Percentiles rank a stretch among this genome's conserved stretches.
Conservation (phyloP, 177 flowering plant genomes). For the Vitis hybrid region DNA sequence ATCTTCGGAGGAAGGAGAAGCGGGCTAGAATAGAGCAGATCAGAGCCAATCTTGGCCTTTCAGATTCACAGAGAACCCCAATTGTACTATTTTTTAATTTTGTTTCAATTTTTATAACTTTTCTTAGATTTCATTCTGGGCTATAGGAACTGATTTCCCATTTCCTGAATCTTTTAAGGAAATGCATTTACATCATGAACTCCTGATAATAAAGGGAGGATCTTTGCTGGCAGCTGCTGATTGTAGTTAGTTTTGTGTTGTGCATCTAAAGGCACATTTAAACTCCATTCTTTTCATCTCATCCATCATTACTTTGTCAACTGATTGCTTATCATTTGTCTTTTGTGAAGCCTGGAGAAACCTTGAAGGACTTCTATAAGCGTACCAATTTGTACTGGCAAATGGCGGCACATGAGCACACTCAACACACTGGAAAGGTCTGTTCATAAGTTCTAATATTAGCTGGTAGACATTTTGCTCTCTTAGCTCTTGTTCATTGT, state of each 20-base stretch:
- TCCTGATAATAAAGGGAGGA: neutral
- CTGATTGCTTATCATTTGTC: slow-evolving; percentile 13
- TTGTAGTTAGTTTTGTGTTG: neutral
- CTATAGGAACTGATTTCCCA: neutral
- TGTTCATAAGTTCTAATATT: slow-evolving; percentile 2
- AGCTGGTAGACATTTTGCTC: too few relatives aligned
- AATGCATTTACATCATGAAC: neutral
- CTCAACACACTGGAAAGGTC: slow-evolving; percentile 98
- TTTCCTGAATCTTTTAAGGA: neutral
- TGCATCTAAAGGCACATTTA: neutral
- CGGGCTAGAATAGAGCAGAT: slow-evolving; percentile 90
- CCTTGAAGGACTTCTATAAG: slow-evolving; percentile 84
- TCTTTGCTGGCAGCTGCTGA: neutral
- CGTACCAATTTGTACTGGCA: slow-evolving; percentile 94
- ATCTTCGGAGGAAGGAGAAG: slow-evolving; percentile 86
- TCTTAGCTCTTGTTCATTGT: too few relatives aligned
- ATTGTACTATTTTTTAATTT: slow-evolving; percentile 31
- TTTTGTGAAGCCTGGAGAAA: slow-evolving; percentile 85
- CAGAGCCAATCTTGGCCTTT: slow-evolving; percentile 95
- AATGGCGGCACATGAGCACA: slow-evolving; percentile 99
- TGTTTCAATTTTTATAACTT: neutral
- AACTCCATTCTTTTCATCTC: neutral
- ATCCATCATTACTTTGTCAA: neutral
- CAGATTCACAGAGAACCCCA: slow-evolving; percentile 96
- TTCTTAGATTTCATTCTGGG: neutral